A percentile compares a stretch with the other conserved stretches of the same genome.
These are phyloP conservation scores for Mortierella antarctica DNA, from an alignment of 192 early-diverging fungal species.

Conservation along the genomic window DNA sequence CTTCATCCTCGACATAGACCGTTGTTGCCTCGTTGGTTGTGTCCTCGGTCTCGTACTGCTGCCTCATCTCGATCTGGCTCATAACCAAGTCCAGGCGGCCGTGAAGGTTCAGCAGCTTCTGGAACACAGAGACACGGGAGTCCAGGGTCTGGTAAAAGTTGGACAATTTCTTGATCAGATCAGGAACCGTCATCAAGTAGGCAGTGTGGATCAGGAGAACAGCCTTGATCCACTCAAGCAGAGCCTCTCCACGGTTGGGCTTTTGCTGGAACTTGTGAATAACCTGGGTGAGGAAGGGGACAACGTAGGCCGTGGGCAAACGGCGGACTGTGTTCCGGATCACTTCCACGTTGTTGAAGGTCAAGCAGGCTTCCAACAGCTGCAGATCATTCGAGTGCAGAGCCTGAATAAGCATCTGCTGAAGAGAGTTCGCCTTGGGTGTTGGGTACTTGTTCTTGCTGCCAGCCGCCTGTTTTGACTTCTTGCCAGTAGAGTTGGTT, in stretches of 20 bases:
- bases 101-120: slow-evolving; percentile 59
- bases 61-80: slow-evolving; percentile 59
- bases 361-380: slow-evolving; percentile 60
- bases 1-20: slow-evolving; percentile 61
- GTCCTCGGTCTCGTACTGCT: slow-evolving; percentile 47
- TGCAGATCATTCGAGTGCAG: slow-evolving; percentile 63
- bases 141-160: slow-evolving; percentile 64
- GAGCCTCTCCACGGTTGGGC: slow-evolving; percentile 54
- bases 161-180: slow-evolving; percentile 60
- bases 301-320: slow-evolving; percentile 61
- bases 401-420: slow-evolving; percentile 65
- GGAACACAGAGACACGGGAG: slow-evolving; percentile 55
- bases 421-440: slow-evolving; percentile 61
- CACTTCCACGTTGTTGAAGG: slow-evolving; percentile 55
- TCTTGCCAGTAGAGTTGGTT: slow-evolving; percentile 25
- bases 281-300: slow-evolving; percentile 61
- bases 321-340: slow-evolving; percentile 61
- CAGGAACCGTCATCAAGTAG: slow-evolving; percentile 68
- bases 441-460: slow-evolving; percentile 37
- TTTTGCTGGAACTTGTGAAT: slow-evolving; percentile 61
- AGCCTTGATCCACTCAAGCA: slow-evolving; percentile 65
- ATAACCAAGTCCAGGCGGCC: slow-evolving; percentile 65
- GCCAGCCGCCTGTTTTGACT: slow-evolving; percentile 29
- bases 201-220: slow-evolving; percentile 62
- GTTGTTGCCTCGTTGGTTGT: slow-evolving; percentile 53